phyloP scores from a whole-genome alignment of 2,329 filamentous ascomycete species.

The Gaeumannomyces tritici region DNA sequence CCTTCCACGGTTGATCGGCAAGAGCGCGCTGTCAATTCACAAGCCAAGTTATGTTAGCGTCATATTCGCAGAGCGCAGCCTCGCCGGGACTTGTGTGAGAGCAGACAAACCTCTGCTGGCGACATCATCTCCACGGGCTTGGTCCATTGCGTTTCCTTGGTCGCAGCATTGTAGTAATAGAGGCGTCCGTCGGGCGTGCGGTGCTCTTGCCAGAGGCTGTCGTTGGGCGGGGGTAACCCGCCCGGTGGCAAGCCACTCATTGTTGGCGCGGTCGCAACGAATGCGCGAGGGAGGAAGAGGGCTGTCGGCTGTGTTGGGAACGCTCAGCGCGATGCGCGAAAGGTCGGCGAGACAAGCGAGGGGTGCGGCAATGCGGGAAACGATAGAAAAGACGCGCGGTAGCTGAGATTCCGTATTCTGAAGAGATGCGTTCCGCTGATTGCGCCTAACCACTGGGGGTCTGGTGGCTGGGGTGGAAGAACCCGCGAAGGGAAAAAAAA shows the following conservation, averaged over 20 bases:
- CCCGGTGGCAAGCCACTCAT: conserved; percentile 1
- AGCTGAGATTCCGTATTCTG: neutral
- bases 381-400: neutral
- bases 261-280: neutral
- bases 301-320: neutral
- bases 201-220: conserved; percentile 66
- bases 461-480: neutral
- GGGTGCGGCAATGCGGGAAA: neutral
- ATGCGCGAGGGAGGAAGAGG: neutral
- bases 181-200: conserved; percentile 70
- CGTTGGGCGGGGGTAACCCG: conserved; percentile 8
- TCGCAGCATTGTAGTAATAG: conserved; percentile 85
- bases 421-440: neutral
- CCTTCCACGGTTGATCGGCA: conserved; percentile 80
- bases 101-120: conserved; percentile 57
- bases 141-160: conserved; percentile 85
- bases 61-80: conserved; percentile 1
- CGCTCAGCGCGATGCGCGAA: neutral
- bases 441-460: neutral
- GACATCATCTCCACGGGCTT: conserved; percentile 89
- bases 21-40: conserved; percentile 55
- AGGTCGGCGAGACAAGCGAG: too few species aligned
- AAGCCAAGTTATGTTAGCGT: conserved; percentile 9
- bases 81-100: neutral
- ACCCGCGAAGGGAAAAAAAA: neutral